phyloP scores from a whole-genome alignment of 2,329 filamentous ascomycete species.

The Paraconiothyrium brasiliense region DNA sequence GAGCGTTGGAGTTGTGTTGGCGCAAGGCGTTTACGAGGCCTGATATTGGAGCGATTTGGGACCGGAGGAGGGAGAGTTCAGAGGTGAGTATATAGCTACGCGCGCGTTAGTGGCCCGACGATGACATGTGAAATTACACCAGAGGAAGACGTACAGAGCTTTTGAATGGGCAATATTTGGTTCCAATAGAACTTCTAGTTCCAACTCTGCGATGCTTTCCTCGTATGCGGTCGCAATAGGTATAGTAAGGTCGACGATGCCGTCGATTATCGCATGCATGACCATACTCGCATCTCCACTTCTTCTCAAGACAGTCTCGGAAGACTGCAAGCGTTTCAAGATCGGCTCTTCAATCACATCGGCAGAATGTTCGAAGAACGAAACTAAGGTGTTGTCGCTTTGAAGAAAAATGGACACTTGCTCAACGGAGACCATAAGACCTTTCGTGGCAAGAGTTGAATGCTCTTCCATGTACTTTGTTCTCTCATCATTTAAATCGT shows the following conservation, averaged over 20 bases:
- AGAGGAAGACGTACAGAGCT: constrained; percentile 54
- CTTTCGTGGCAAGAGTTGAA: constrained; percentile 74
- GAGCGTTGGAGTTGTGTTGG: constrained; percentile 69
- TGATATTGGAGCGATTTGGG: constrained; percentile 84
- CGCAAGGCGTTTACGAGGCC: constrained; percentile 85
- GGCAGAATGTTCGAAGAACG: constrained; percentile 91
- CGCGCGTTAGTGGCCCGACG: not conserved
- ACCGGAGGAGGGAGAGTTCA: constrained; percentile 85
- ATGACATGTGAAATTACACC: not conserved
- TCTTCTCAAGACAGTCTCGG: constrained; percentile 83
- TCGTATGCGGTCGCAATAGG: constrained; percentile 86
- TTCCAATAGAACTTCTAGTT: constrained; percentile 86
- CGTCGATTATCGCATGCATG: constrained; percentile 89
- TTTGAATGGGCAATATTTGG: constrained; percentile 80
- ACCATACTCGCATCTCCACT: constrained; percentile 91
- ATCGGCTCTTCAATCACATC: constrained; percentile 88
- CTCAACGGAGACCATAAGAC: constrained; percentile 84
- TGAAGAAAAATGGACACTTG: constrained; percentile 94
- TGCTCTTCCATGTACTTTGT: constrained; percentile 89
- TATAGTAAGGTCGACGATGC: constrained; percentile 90
- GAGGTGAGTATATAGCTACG: constrained; percentile 76
- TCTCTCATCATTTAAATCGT: constrained; percentile 80
- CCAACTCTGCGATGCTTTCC: constrained; percentile 87
- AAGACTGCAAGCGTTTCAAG: constrained; percentile 75
- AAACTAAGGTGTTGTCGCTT: constrained; percentile 90